These are phyloP conservation scores for Phaseolus coccineus DNA, from an alignment of 331 rosid species.

Conservation along the genomic window DNA sequence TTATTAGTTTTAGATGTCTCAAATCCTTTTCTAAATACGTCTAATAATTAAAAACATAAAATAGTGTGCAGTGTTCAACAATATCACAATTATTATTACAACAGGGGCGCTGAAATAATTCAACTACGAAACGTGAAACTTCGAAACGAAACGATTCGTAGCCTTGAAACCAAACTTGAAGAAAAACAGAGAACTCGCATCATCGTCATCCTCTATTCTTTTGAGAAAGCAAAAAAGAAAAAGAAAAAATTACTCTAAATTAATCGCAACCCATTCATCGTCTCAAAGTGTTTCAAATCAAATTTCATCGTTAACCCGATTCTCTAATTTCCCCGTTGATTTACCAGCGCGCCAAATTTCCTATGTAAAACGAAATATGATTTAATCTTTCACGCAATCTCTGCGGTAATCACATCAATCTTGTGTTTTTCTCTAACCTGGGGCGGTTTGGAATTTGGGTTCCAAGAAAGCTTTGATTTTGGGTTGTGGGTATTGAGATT, in stretches of 20 bases:
- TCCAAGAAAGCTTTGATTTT: conserved; percentile 6
- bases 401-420: conserved; percentile 2
- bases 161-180: background rate
- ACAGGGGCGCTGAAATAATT: conserved; percentile 36
- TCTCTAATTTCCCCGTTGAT: conserved; percentile 5
- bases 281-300: background rate
- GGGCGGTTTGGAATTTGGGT: conserved; percentile 24
- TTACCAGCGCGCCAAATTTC: background rate
- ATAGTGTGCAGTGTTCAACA: background rate
- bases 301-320: background rate
- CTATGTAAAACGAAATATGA: background rate
- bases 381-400: background rate
- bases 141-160: conserved; percentile 19
- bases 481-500: conserved; percentile 39
- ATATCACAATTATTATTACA: background rate
- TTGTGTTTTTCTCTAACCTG: background rate
- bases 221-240: background rate
- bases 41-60: background rate
- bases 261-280: background rate
- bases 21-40: background rate
- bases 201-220: conserved; percentile 13
- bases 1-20: background rate
- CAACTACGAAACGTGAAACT: conserved; percentile 35
- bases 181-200: background rate
- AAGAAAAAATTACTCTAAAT: background rate